Percentiles rank a stretch among this genome's conserved stretches.
Conservation (phyloP, 192 early-diverging fungal genomes). For the Endogone sp. region DNA sequence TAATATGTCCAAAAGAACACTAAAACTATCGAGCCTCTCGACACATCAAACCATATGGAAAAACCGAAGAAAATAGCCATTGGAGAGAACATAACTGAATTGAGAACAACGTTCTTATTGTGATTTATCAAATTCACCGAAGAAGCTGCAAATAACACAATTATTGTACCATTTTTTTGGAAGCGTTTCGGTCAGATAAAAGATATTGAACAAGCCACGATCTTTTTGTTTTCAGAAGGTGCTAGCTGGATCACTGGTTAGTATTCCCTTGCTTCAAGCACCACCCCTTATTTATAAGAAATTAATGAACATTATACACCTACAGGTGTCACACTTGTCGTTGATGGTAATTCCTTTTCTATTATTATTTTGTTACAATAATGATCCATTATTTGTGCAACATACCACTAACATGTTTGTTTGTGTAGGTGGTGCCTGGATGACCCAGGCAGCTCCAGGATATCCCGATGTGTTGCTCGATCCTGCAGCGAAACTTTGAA, state of each 20-base stretch:
- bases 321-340: constrained; percentile 20
- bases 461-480: constrained; percentile 23
- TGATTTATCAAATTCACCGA: neutral
- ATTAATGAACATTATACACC: neutral
- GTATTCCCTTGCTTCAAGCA: neutral
- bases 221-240: constrained; percentile 62
- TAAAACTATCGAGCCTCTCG: too few species aligned
- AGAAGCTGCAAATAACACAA: neutral
- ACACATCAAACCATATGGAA: too few species aligned
- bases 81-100: too few species aligned
- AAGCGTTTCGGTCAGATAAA: constrained; percentile 42
- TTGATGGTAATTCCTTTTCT: constrained; percentile 17
- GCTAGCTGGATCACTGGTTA: constrained; percentile 55
- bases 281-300: too few species aligned
- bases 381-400: neutral
- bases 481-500: constrained; percentile 10
- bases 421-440: constrained; percentile 19
- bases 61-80: too few species aligned
- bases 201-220: constrained; percentile 69
- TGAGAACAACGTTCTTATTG: too few species aligned
- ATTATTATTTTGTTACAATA: neutral
- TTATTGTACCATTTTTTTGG: neutral
- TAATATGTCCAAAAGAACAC: too few species aligned
- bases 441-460: constrained; percentile 8
- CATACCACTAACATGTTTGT: too few species aligned